Percentiles rank a stretch among this genome's conserved stretches.
Evolutionary conservation across 257 asterid species (phyloP).

Genomic region (Solanum pinnatisectum): DNA sequence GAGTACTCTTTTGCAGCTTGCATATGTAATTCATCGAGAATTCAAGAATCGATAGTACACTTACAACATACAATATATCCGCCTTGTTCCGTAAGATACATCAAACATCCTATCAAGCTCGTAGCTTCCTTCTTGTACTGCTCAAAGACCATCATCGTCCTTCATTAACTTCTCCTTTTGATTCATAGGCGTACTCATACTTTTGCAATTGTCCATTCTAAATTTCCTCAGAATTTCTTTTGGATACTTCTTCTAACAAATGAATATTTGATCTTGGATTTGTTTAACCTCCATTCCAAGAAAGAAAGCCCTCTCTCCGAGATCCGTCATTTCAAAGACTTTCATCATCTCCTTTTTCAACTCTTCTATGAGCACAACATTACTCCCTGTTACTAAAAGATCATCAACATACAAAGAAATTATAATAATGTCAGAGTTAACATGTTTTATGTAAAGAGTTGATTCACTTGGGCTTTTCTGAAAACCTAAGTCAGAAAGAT

Average conservation of each 20-base stretch:
- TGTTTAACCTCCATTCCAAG: not conserved
- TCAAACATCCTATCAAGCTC: not conserved
- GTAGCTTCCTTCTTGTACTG: not conserved
- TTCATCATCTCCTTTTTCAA: not conserved
- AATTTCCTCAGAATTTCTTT: not conserved
- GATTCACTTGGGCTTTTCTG: not conserved
- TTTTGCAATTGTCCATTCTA: not conserved
- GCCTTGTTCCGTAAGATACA: not conserved
- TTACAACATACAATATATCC: too few species aligned
- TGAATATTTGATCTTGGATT: not conserved
- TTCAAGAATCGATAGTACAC: too few species aligned
- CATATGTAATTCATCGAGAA: too few species aligned
- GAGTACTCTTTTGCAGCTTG: too few species aligned
- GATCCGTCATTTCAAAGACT: not conserved
- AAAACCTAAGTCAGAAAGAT: not conserved
- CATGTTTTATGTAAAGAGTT: not conserved
- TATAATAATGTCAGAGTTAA: not conserved
- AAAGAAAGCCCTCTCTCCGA: not conserved
- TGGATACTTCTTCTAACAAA: not conserved
- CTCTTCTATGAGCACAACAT: not conserved
- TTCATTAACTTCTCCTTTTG: not conserved
- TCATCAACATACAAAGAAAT: not conserved
- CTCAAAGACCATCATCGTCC: not conserved
- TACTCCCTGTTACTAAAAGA: not conserved
- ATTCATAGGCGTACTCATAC: not conserved